These are phyloP conservation scores for Haplosporangium sp. DNA, from an alignment of 371 early-diverging fungal species.

Conservation along the genomic window DNA sequence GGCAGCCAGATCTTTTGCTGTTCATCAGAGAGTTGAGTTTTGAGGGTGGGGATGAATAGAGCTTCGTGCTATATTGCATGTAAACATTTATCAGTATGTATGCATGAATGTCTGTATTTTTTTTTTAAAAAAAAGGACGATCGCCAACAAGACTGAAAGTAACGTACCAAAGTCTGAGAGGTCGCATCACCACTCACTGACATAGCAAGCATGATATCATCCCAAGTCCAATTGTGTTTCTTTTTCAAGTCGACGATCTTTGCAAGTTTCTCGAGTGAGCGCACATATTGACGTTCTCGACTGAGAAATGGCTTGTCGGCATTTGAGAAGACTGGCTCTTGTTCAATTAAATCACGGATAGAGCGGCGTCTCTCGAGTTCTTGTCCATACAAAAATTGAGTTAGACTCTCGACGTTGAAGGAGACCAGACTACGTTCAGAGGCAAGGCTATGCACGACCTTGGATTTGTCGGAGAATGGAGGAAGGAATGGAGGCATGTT, in stretches of 20 bases:
- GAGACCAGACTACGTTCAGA: constrained; percentile 49
- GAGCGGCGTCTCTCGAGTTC: constrained; percentile 23
- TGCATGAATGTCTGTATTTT: background rate
- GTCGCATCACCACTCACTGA: constrained; percentile 33
- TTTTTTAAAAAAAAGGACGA: too few relatives aligned
- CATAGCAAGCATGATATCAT: constrained; percentile 42
- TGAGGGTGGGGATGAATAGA: constrained; percentile 85
- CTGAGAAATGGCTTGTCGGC: constrained; percentile 54
- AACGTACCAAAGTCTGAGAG: constrained; percentile 46
- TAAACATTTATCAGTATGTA: background rate
- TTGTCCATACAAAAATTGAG: constrained; percentile 45
- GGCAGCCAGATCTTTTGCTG: constrained; percentile 81
- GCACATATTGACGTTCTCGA: constrained; percentile 47
- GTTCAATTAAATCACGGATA: constrained; percentile 36
- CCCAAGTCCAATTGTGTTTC: constrained; percentile 34
- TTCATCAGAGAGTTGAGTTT: constrained; percentile 78
- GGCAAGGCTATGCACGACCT: constrained; percentile 30
- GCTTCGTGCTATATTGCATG: constrained; percentile 55
- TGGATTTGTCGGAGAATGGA: constrained; percentile 42
- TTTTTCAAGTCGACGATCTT: constrained; percentile 45
- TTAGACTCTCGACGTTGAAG: constrained; percentile 36
- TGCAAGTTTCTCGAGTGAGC: constrained; percentile 48
- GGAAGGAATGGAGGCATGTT: constrained; percentile 56
- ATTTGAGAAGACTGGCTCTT: constrained; percentile 51
- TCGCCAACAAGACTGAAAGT: background rate